Percentiles rank a stretch among this genome's conserved stretches.
Evolutionary conservation across 805 yeast genomes (phyloP).

Genomic region (Candida coquimbonensis): DNA sequence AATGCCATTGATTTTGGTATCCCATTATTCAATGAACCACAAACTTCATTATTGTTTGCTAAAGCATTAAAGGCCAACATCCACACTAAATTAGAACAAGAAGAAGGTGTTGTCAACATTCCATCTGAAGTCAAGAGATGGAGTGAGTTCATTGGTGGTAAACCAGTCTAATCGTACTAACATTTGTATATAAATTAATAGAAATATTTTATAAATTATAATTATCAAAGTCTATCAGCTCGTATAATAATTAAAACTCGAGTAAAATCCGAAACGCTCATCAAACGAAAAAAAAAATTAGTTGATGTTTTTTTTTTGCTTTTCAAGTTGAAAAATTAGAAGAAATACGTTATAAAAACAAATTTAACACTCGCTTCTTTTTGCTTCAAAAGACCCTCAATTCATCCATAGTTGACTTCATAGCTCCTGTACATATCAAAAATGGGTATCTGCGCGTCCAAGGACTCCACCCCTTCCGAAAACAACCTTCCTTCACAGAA

Average conservation of each 20-base stretch:
- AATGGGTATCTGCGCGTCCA: neutral
- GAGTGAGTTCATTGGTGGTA: slow-evolving; percentile 95
- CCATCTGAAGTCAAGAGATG: slow-evolving; percentile 90
- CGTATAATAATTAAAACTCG: too few relatives aligned
- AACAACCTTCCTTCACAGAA: neutral
- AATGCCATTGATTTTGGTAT: slow-evolving; percentile 97
- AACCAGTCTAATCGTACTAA: slow-evolving; percentile 48
- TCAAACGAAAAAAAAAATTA: too few relatives aligned
- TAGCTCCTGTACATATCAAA: too few relatives aligned
- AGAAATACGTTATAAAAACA: neutral
- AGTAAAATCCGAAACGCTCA: too few relatives aligned
- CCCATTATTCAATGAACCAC: slow-evolving; percentile 94
- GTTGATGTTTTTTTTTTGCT: neutral
- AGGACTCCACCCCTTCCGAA: too few relatives aligned
- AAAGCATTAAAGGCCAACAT: slow-evolving; percentile 70
- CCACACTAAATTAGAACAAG: slow-evolving; percentile 42
- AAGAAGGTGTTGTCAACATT: slow-evolving; percentile 40
- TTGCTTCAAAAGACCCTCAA: too few relatives aligned
- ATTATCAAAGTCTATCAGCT: too few relatives aligned
- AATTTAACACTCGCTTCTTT: neutral
- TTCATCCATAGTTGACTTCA: too few relatives aligned
- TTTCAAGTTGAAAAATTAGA: too few relatives aligned
- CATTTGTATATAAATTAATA: neutral
- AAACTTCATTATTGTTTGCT: slow-evolving; percentile 84
- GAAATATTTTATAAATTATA: neutral